Base-by-base conservation (phyloP, 2,329 filamentous ascomycete species). In the Aspergillus novofumigatus region DNA sequence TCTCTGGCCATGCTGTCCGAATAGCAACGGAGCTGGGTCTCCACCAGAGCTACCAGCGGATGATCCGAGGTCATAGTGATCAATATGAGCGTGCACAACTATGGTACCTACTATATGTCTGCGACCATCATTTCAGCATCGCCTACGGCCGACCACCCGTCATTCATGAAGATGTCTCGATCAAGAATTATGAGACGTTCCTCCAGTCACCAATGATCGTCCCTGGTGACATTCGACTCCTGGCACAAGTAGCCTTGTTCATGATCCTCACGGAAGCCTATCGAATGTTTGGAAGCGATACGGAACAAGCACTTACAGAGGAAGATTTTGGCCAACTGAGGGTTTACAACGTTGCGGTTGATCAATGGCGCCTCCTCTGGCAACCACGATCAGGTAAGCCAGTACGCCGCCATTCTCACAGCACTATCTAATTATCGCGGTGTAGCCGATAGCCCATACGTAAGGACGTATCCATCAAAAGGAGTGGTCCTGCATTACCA, bases 121-220 rank as follows among this genome's bases (percentile, higher is more conserved):
- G 84, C 64, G 85, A 88, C 63, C 85, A 86, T 59, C 85, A 88
- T 67, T 83, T 87, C 28, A 84, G 83, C 20, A 86, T 85, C 23
- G 72, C 85, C 0, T 86, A 87, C 54, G 83, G 83, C 2, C 76
- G 85, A 2, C 81, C 82, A 1, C 80, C 83, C 0, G 80, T 85
- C 8, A 81, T 86, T 0, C 80, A 82, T 28, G 83, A 86, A 52
- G 82, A 86, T 54, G 70, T 76, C 14, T 80, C 81, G 0, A 82
- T 86, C 42, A 79, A 82, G 51, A 82, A 83, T 4, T 83, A 83
- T 73, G 82, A 86, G 52, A 74, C 76, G 1, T 83, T 86, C 48
- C 69, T 85, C n/a, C 75, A 79, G 38, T 77, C 78, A 0, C 76
- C 81, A 0, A 73, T 80, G 21, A 77, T 81, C 3, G 83, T 78